Conservation (phyloP, 345 rosid genomes). For the Eucalyptus tenuipes region DNA sequence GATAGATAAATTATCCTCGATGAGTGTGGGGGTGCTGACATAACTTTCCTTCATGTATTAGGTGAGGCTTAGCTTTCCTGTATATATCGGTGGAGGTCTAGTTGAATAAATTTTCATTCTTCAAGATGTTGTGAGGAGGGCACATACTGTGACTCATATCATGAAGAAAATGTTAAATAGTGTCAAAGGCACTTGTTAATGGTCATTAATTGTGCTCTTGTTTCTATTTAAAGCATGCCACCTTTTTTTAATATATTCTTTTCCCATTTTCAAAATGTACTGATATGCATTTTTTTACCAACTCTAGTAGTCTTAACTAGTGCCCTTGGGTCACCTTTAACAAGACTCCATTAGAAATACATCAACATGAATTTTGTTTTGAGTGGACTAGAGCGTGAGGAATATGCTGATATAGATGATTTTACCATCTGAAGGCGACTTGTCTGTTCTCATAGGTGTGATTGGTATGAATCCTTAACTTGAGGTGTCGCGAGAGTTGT, state of each 20-base stretch:
- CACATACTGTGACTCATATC: not conserved
- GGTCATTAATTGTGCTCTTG: not conserved
- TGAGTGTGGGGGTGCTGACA: not conserved
- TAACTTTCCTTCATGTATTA: not conserved
- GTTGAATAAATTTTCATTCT: not conserved
- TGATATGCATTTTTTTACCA: not conserved
- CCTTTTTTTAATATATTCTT: not conserved
- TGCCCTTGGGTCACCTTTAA: not conserved
- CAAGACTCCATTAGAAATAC: not conserved
- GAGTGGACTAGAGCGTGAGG: not conserved
- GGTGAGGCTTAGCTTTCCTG: not conserved
- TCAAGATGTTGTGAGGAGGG: not conserved
- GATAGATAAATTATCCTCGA: not conserved
- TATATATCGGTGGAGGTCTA: not conserved
- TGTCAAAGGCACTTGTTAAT: not conserved
- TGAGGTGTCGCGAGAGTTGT: not conserved
- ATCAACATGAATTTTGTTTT: not conserved
- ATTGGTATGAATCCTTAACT: not conserved
- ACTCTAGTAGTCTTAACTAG: not conserved
- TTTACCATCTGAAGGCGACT: not conserved
- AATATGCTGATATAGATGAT: not conserved
- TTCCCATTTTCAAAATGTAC: not conserved
- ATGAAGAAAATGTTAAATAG: not conserved
- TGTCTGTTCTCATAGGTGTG: not conserved
- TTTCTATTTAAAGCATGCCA: not conserved